Percentiles rank a stretch among this genome's conserved stretches.
Conservation (phyloP, 805 yeast genomes). For the Middelhovenomyces tepae region DNA sequence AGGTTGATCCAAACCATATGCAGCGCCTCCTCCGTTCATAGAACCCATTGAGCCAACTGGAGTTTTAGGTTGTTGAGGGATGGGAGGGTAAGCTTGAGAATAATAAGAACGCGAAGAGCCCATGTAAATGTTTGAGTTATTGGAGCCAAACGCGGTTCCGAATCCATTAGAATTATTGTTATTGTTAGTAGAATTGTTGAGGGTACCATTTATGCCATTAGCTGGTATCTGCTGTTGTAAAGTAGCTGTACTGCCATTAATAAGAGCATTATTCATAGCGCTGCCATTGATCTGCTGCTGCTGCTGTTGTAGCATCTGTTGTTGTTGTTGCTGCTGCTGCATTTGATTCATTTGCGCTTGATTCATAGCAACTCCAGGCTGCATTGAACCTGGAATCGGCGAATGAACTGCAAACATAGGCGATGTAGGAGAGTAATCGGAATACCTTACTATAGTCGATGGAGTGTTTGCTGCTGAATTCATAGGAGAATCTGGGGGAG, state of each 20-base stretch:
- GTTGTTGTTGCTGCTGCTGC: constrained; percentile 2
- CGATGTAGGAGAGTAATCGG: constrained; percentile 13
- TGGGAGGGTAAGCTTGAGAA: constrained; percentile 11
- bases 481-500: constrained; percentile 10
- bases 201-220: background rate
- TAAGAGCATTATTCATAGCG: constrained; percentile 1
- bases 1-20: background rate
- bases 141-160: too few species aligned
- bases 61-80: constrained; percentile 12
- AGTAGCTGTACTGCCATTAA: background rate
- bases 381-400: constrained; percentile 2
- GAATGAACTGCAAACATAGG: constrained; percentile 9
- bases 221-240: background rate
- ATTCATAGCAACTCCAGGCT: too few species aligned
- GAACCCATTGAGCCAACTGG: constrained; percentile 11
- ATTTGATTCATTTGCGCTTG: too few species aligned
- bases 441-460: constrained; percentile 3
- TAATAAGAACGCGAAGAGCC: constrained; percentile 6
- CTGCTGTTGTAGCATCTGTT: constrained; percentile 3
- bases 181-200: constrained; percentile 11
- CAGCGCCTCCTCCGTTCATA: constrained; percentile 6
- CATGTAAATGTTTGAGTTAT: too few species aligned
- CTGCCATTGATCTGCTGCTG: too few species aligned
- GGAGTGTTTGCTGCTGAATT: constrained; percentile 5
- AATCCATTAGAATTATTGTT: constrained; percentile 2